Percentiles rank a stretch among this genome's conserved stretches.
These are phyloP conservation scores for Rhizopogon hawkerae DNA, from an alignment of 1,284 basidiomycete genomes.

Conservation along the genomic window DNA sequence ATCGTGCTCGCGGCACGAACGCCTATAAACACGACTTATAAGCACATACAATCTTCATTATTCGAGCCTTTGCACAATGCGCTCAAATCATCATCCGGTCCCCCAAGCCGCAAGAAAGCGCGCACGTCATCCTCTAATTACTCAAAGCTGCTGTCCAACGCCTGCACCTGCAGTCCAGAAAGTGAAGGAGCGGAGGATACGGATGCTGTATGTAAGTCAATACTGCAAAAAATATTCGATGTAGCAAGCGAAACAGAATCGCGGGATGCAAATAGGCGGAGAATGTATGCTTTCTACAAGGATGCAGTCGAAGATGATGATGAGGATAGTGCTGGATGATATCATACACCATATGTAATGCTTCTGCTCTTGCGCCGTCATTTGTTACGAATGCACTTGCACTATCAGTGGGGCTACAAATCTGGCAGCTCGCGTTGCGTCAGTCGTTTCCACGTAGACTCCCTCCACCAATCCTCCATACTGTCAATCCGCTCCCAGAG, in stretches of 20 bases:
- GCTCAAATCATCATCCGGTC: conserved; percentile 29
- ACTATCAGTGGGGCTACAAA: conserved; percentile 23
- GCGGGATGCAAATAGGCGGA: conserved; percentile 70
- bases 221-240: conserved; percentile 66
- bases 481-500: conserved; percentile 70
- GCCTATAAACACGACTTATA: conserved; percentile 52
- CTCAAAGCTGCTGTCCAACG: conserved; percentile 38
- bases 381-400: conserved; percentile 5
- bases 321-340: conserved; percentile 24
- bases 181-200: conserved; percentile 31
- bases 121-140: conserved; percentile 36
- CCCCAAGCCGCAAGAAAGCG: conserved; percentile 34
- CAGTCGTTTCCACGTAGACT: conserved; percentile 79
- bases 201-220: conserved; percentile 41
- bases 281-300: conserved; percentile 78
- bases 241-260: conserved; percentile 69
- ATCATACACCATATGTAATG: not conserved
- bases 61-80: conserved; percentile 57
- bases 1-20: conserved; percentile 61
- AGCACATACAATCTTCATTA: conserved; percentile 57
- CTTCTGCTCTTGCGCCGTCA: not conserved
- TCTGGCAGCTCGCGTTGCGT: conserved; percentile 85
- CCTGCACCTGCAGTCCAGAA: conserved; percentile 37
- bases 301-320: conserved; percentile 40
- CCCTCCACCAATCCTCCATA: conserved; percentile 91